Evolutionary conservation across 441 rosid species (phyloP).

Genomic region (Populus hybrid): DNA sequence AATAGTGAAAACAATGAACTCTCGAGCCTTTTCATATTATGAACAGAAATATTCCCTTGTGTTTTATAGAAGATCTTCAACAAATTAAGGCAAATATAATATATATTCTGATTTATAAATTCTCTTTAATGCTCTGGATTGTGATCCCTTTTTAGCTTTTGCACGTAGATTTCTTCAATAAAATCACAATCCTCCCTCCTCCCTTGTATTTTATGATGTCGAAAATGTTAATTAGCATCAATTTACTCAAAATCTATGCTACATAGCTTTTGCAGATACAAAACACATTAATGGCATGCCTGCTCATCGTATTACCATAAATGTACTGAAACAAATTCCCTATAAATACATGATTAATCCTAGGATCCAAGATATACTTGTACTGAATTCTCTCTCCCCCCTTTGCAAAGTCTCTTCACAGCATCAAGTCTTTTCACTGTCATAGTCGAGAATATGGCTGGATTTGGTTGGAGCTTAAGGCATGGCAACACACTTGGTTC

Average conservation of each 20-base stretch:
- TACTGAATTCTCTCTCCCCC: not conserved
- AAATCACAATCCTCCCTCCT: not conserved
- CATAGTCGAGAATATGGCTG: conserved; percentile 11
- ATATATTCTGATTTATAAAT: not conserved
- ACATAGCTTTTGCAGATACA: not conserved
- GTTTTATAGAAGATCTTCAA: no score
- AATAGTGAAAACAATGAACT: not conserved
- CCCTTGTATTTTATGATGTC: conserved; percentile 3
- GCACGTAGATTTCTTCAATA: conserved; percentile 15
- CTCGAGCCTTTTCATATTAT: not conserved
- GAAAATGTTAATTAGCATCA: conserved; percentile 10
- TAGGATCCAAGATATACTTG: not conserved
- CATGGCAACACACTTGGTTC: not conserved
- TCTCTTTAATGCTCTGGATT: conserved; percentile 12
- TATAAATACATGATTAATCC: conserved; percentile 14
- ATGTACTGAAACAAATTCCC: not conserved
- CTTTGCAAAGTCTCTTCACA: not conserved
- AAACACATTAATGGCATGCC: not conserved
- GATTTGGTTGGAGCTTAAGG: conserved; percentile 21
- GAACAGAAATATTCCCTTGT: no score
- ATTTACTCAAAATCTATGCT: conserved; percentile 4
- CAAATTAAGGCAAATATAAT: not conserved
- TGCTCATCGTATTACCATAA: conserved; percentile 5
- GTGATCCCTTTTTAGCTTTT: conserved; percentile 6
- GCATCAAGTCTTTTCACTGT: no score